A percentile compares a stretch with the other conserved stretches of the same genome.
These are phyloP conservation scores for Colletotrichum higginsianum DNA, from an alignment of 2,329 filamentous ascomycete species.

Conservation along the genomic window DNA sequence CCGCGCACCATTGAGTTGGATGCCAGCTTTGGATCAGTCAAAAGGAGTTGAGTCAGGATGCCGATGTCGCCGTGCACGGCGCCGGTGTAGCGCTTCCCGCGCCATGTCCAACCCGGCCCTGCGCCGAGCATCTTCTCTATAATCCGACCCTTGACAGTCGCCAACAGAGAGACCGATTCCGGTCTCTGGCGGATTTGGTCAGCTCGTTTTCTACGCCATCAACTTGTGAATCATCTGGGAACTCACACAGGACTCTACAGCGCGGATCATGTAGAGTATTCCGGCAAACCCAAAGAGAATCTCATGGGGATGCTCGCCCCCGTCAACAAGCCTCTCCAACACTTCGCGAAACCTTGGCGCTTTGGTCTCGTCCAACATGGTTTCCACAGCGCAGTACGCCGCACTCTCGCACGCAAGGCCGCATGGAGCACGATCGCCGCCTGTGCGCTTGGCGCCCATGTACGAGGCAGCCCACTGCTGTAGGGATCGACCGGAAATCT, in stretches of 20 bases:
- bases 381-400: conserved; percentile 60
- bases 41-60: conserved; percentile 77
- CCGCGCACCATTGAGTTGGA: conserved; percentile 67
- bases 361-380: conserved; percentile 56
- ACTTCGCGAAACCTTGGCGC: conserved; percentile 52
- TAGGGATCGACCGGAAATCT: conserved; percentile 57
- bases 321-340: neutral
- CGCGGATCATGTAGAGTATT: conserved; percentile 76
- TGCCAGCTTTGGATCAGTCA: conserved; percentile 69
- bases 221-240: conserved; percentile 60
- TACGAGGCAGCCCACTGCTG: conserved; percentile 64
- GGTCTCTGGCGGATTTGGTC: conserved; percentile 65
- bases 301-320: conserved; percentile 68
- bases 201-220: conserved; percentile 57
- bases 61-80: conserved; percentile 78
- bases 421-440: conserved; percentile 61
- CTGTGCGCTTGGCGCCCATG: conserved; percentile 54
- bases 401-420: conserved; percentile 66
- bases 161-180: conserved; percentile 66
- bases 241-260: conserved; percentile 72
- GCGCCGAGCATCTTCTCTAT: conserved; percentile 21
- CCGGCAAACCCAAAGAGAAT: conserved; percentile 78
- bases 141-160: conserved; percentile 44
- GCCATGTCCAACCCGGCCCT: conserved; percentile 73
- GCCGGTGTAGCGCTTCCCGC: conserved; percentile 74